Base-by-base conservation (phyloP, 306 rosid species). In the Boehmeria nivea region DNA sequence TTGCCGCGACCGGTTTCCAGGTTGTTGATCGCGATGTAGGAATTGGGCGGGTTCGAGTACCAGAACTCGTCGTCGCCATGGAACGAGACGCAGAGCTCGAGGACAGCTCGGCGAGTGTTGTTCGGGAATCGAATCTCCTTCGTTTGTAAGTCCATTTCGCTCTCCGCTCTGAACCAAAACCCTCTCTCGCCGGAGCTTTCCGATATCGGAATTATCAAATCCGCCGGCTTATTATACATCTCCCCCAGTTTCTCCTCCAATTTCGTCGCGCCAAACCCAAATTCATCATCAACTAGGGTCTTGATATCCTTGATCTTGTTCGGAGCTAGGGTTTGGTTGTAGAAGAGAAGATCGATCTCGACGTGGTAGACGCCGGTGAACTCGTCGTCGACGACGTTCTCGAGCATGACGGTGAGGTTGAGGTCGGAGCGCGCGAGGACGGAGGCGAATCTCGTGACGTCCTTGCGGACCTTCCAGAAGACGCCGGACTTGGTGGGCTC, bases 51-150 rank as follows among this genome's bases (percentile, higher is more conserved):
- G 43, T 88, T 88, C 10, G 94, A 79, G 75, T 88, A 88, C 96
- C 96, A 88, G 49, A 84, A 88, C 77, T 88, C 96, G 44, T 88
- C 96, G 63, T 84, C 78, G 44, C 94, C 96, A 40, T 84, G 94
- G 28, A 69, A 88, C 43, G 96, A 88, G 43, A 78, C 88, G 19
- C 51, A 88, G 20, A 88, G 28, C 43, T 88, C 96, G 19, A 88
- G 49, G 21, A 84, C 80, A 1, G 69, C 82, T 1, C 78, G 73
- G 27, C 70, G 67, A 17, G 96, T 57, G 54, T 88, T 88, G 11
- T 15, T 23, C 4, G 96, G 96, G 20, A 88, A 76, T 26, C 16
- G 82, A 57, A 84, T 70, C 44, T 12, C 70, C 57, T 16, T 58
- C 2, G 68, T 52, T 12, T 21, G 63, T 33, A 59, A 22, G n/a